Evolutionary conservation across 257 asterid species (phyloP), one percentile per base, ranked within the genome.

Genomic region (Plantago elongata): DNA sequence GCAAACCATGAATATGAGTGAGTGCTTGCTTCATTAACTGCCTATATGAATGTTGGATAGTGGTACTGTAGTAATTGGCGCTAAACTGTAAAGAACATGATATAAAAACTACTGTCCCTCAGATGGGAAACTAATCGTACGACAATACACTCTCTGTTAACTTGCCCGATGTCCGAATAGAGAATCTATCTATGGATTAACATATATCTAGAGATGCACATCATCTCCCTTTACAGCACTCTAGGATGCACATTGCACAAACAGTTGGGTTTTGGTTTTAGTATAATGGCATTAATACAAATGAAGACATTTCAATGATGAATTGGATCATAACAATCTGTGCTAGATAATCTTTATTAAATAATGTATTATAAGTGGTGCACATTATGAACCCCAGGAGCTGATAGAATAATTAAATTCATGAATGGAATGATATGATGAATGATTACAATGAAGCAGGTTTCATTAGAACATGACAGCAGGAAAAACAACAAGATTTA

Each of bases 1-100:
- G 81, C 89, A 60, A 89, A 89, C 79, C 97, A 89, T 64, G 97
- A 85, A 80, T 89, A 93, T 27, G 96, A 89, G 99, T 89, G 66
- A 82, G 90, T 59, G 63, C 38, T 69, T 29, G 9, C 56, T 65
- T 61, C 47, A 47, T 13, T 52, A 65, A 57, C 45, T 57, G 27
- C 10, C 16, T 57, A 9, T 29, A 37, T 27, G 42, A 9, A 18
- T 56, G 18, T 17, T 37, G 16, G 46, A 16, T 38, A 38, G 22
- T 52, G 6, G 60, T 37, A 61, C 30, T n/a, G 1, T 48, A 30
- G n/a, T n/a, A n/a, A n/a, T 7, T 30, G 27, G 11, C 9, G 3
- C 11, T 42, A 47, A 54, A 17, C 60, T 62, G 58, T 62, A 34
- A 0, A 65, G 43, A 13, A 17, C 15, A 16, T 43, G 42, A 54